A percentile compares a stretch with the other conserved stretches of the same genome.
Evolutionary conservation across 164 flowering plant genomes (phyloP).

Genomic region (Annona squamosa): DNA sequence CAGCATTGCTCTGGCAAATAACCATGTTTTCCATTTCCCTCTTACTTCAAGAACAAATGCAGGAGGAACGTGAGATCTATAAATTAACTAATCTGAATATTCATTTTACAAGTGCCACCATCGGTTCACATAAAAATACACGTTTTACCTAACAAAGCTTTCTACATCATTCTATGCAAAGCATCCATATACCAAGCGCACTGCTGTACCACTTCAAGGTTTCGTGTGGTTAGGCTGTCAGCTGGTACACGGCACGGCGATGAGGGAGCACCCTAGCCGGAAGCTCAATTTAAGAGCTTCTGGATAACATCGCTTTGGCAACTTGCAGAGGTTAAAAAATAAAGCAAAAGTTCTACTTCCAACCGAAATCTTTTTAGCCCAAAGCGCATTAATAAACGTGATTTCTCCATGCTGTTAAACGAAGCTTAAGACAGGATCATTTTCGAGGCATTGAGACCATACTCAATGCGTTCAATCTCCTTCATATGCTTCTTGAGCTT

Average conservation of each 20-base stretch:
- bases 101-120: neutral
- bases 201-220: neutral
- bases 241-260: no score
- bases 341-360: no score
- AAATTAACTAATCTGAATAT: neutral
- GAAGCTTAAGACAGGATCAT: constrained; percentile 8
- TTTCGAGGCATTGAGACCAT: constrained; percentile 12
- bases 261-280: no score
- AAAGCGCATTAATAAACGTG: no score
- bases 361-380: no score
- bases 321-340: no score
- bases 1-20: no score
- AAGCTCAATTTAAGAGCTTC: no score
- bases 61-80: neutral
- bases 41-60: neutral
- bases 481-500: constrained; percentile 12
- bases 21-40: no score
- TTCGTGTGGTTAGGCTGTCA: no score
- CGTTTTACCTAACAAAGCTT: neutral
- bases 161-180: neutral
- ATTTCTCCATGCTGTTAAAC: no score
- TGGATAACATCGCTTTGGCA: no score
- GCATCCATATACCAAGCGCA: neutral
- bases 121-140: neutral
- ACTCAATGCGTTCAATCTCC: constrained; percentile 19